Conservation (phyloP, 352 stramenopile species). For the Thalassiosira oceanica region DNA sequence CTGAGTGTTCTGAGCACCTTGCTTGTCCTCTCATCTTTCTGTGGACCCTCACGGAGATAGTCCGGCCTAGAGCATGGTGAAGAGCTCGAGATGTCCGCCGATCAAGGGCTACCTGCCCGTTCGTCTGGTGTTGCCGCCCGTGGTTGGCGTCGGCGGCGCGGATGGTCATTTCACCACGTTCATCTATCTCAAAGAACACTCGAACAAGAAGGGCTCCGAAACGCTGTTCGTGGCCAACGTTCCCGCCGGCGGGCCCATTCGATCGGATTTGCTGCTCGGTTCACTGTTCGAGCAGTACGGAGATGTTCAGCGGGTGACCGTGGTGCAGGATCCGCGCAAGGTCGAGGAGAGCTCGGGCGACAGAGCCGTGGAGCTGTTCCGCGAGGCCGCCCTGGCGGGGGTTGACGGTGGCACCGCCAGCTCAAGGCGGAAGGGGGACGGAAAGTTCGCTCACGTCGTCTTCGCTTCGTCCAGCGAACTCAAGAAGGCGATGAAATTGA, state of each 20-base stretch:
- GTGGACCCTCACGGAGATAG: too few species aligned
- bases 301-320: constrained; percentile 63
- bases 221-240: constrained; percentile 79
- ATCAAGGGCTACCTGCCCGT: constrained; percentile 81
- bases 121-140: constrained; percentile 51
- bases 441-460: constrained; percentile 81
- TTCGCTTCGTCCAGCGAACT: constrained; percentile 70
- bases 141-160: background rate
- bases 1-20: too few species aligned
- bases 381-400: constrained; percentile 4
- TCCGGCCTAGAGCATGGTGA: background rate
- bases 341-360: constrained; percentile 2
- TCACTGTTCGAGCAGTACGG: constrained; percentile 72
- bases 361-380: constrained; percentile 21
- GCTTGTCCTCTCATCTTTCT: too few species aligned
- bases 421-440: constrained; percentile 31
- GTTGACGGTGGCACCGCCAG: constrained; percentile 1
- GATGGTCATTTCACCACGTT: constrained; percentile 54
- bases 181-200: constrained; percentile 74
- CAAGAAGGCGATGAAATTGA: constrained; percentile 49
- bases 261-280: constrained; percentile 59
- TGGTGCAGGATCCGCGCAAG: constrained; percentile 60
- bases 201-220: constrained; percentile 4
- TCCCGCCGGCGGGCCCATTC: constrained; percentile 65
- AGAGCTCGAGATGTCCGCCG: constrained; percentile 13